Percentiles rank a stretch among this genome's conserved stretches.
These are phyloP conservation scores for Heliocybe sulcata DNA, from an alignment of 1,284 basidiomycete species.

Conservation along the genomic window DNA sequence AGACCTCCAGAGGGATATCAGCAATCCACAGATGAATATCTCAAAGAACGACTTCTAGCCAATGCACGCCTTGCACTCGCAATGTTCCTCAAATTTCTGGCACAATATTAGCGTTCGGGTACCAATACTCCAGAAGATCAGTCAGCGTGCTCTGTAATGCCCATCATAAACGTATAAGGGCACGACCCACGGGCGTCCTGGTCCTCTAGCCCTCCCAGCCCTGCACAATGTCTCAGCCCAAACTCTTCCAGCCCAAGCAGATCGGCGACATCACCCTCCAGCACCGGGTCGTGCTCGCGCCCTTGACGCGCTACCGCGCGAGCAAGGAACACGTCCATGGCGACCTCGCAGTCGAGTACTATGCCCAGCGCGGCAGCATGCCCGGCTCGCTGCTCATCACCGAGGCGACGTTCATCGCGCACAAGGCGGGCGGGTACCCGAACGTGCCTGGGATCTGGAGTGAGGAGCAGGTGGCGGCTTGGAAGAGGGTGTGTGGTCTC, in stretches of 20 bases:
- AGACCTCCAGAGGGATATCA: too few species aligned
- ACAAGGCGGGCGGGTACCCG: conserved; percentile 10
- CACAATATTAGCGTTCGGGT: too few species aligned
- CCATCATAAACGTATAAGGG: too few species aligned
- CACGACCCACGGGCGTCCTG: too few species aligned
- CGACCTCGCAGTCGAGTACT: conserved; percentile 20
- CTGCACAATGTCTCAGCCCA: neutral
- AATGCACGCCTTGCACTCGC: too few species aligned
- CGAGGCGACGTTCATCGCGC: conserved; percentile 22
- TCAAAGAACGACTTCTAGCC: too few species aligned
- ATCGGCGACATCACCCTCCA: neutral
- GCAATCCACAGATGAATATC: too few species aligned
- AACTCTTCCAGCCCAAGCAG: neutral
- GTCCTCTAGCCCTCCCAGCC: too few species aligned
- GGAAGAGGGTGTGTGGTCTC: conserved; percentile 17
- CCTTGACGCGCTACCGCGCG: conserved; percentile 27
- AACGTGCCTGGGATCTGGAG: conserved; percentile 18
- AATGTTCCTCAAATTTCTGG: too few species aligned
- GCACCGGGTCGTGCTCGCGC: conserved; percentile 23
- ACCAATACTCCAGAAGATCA: too few species aligned
- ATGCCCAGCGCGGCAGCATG: conserved; percentile 25
- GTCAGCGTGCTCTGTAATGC: too few species aligned
- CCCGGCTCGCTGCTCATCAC: conserved; percentile 23
- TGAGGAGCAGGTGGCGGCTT: conserved; percentile 18
- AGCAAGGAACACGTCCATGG: conserved; percentile 18